Evolutionary conservation across 1,284 basidiomycete genomes (phyloP), one percentile per base, ranked within the genome.

Genomic region (Ustilago sp.): DNA sequence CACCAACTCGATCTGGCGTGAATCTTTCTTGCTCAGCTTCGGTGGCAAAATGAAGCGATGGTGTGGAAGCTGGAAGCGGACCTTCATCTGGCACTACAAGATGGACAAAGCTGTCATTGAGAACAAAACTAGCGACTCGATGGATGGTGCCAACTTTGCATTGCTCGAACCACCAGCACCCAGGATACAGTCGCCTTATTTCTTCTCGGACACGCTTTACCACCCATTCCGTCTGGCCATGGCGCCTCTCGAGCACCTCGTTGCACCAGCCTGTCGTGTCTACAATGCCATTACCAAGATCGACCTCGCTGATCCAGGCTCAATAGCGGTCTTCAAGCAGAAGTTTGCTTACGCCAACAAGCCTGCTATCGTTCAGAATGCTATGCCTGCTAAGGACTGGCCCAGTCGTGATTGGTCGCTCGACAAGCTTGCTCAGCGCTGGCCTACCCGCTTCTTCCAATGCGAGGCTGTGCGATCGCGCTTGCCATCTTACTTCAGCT

Each of bases 11-110:
- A 59, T 80, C 17, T 84, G 83, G 83, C 73, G 78, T 13, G 80
- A 83, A 11, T 55, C 73, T 15, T 80, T 79, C 59, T 38, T 82
- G 12, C 41, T 63, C 6, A 36, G 56, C 34, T 79, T 78, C 51
- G 47, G 74, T 13, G 80, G 75, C n/a, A 60, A 62, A 32, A 68
- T 83, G 53, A 63, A 63, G 38, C 52, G 61, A 3, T 84, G 83
- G 83, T 70, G 64, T n/a, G 83, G 82, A 28, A 83, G 77, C 62
- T 84, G 83, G 83, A 81, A 80, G 53, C 70, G 67, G 23, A 80
- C 81, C 36, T 83, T 77, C 54, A 63, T 72, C 32, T 72, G 68
- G 60, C 69, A 73, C 28, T 47, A 63, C 52, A 68, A 68, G 55
- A 65, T 66, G 55, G 45, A 67, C 38, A 45, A 65, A 19, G 56